These are phyloP conservation scores for Pugionium cornutum DNA, from an alignment of 345 rosid species.

Conservation along the genomic window DNA sequence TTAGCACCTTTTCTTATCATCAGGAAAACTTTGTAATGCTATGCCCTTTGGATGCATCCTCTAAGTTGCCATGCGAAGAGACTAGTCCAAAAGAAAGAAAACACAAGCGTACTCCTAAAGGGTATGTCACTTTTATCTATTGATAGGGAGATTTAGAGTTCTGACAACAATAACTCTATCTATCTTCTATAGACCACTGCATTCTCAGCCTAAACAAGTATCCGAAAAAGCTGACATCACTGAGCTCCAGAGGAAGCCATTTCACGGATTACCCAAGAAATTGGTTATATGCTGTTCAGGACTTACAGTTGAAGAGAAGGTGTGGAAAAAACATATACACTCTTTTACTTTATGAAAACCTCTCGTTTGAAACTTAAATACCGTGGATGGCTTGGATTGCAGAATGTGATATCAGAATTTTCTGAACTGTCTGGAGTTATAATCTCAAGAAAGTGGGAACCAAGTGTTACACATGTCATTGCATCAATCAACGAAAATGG, in stretches of 20 bases:
- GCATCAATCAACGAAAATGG: constrained; percentile 78
- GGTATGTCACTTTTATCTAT: constrained; percentile 40
- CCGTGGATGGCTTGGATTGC: constrained; percentile 40
- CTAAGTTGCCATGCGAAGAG: constrained; percentile 66
- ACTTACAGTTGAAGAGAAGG: constrained; percentile 69
- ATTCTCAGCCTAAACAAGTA: constrained; percentile 38
- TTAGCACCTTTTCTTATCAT: constrained; percentile 21
- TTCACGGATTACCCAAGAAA: constrained; percentile 42
- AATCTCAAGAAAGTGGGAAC: constrained; percentile 67
- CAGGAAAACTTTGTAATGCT: constrained; percentile 86
- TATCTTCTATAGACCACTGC: constrained; percentile 45
- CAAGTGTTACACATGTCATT: constrained; percentile 71
- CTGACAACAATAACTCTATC: not conserved
- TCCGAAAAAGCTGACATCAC: constrained; percentile 30
- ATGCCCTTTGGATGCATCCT: constrained; percentile 75
- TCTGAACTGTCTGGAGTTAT: constrained; percentile 53
- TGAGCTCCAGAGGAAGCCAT: constrained; percentile 39
- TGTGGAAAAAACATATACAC: constrained; percentile 18
- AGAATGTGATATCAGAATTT: constrained; percentile 67
- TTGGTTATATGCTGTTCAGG: constrained; percentile 82
- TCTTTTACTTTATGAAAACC: constrained; percentile 1
- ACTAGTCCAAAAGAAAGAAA: constrained; percentile 39
- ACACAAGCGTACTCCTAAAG: constrained; percentile 43
- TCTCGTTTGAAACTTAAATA: not conserved
- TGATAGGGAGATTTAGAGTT: not conserved